Evolutionary conservation across 805 yeast genomes (phyloP).

Genomic region (Saturnispora sekii): DNA sequence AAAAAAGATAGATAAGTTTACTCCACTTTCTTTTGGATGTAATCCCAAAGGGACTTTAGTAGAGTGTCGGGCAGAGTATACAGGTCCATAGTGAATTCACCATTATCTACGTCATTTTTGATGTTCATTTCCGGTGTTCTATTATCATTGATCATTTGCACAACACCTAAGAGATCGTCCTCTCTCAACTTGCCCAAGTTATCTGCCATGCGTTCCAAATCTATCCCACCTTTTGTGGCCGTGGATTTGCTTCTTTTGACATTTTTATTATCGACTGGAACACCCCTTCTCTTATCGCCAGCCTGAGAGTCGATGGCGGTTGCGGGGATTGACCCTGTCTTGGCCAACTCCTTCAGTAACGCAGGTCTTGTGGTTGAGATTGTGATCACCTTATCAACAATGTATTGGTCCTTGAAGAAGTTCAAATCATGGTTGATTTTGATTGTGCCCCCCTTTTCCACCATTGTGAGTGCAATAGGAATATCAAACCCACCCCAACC

Average conservation of each 20-base stretch:
- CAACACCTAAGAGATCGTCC: constrained; percentile 89
- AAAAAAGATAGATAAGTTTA: constrained; percentile 5
- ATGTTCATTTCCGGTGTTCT: constrained; percentile 91
- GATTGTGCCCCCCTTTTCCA: constrained; percentile 84
- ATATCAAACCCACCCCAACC: constrained; percentile 99
- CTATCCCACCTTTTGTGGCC: constrained; percentile 68
- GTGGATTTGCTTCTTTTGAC: constrained; percentile 42
- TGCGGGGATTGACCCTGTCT: constrained; percentile 71
- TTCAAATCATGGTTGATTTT: constrained; percentile 84
- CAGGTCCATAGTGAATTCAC: constrained; percentile 94
- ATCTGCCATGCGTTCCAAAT: constrained; percentile 82
- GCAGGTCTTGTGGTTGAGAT: constrained; percentile 71
- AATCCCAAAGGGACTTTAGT: constrained; percentile 90
- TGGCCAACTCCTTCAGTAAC: constrained; percentile 61
- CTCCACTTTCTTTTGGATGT: constrained; percentile 60
- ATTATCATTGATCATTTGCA: constrained; percentile 96
- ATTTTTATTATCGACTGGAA: constrained; percentile 29
- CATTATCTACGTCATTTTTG: constrained; percentile 91
- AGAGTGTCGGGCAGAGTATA: constrained; percentile 87
- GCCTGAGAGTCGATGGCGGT: constrained; percentile 12
- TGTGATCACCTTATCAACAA: constrained; percentile 64
- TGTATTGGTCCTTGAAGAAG: constrained; percentile 68
- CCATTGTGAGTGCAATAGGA: constrained; percentile 62
- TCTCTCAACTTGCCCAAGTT: constrained; percentile 81
- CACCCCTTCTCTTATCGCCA: constrained; percentile 20